phyloP scores from a whole-genome alignment of 768 basidiomycete genomes.

The Boletus speciosus region DNA sequence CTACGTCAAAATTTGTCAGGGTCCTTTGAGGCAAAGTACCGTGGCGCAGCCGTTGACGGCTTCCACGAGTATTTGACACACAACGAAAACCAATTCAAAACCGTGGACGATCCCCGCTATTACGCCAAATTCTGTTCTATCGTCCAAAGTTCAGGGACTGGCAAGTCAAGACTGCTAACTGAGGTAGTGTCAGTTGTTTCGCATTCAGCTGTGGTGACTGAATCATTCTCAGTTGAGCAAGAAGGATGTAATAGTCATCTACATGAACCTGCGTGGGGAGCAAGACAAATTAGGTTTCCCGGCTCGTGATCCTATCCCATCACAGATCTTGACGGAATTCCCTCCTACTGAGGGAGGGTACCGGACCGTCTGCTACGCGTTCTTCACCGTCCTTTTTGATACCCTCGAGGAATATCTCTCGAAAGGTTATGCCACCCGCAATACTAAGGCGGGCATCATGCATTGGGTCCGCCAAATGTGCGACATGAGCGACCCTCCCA shows the following conservation, averaged over 20 bases:
- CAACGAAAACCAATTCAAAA: slow-evolving; percentile 8
- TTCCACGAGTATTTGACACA: slow-evolving; percentile 18
- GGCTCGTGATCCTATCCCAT: slow-evolving; percentile 10
- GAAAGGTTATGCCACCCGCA: background rate
- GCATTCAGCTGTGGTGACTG: background rate
- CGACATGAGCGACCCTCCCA: background rate
- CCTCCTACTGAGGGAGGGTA: background rate
- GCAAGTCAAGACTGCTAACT: slow-evolving; percentile 8
- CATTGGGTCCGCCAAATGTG: slow-evolving; percentile 4
- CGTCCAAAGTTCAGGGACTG: slow-evolving; percentile 15
- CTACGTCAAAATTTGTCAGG: too few relatives aligned
- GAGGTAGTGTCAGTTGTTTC: slow-evolving; percentile 2
- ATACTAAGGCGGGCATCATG: background rate
- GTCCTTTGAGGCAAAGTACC: too few relatives aligned
- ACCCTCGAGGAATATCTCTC: background rate
- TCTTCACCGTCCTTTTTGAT: slow-evolving; percentile 16
- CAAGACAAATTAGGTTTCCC: slow-evolving; percentile 12
- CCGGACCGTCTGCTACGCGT: slow-evolving; percentile 1
- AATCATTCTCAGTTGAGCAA: background rate
- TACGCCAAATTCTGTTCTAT: background rate
- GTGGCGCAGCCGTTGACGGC: background rate
- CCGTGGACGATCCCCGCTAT: background rate
- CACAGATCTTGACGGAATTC: slow-evolving; percentile 10
- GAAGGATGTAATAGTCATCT: slow-evolving; percentile 7
- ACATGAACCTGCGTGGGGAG: slow-evolving; percentile 11